A percentile compares a stretch with the other conserved stretches of the same genome.
phyloP scores from a whole-genome alignment of 192 early-diverging fungal species.

The Umbelopsis sp. region DNA sequence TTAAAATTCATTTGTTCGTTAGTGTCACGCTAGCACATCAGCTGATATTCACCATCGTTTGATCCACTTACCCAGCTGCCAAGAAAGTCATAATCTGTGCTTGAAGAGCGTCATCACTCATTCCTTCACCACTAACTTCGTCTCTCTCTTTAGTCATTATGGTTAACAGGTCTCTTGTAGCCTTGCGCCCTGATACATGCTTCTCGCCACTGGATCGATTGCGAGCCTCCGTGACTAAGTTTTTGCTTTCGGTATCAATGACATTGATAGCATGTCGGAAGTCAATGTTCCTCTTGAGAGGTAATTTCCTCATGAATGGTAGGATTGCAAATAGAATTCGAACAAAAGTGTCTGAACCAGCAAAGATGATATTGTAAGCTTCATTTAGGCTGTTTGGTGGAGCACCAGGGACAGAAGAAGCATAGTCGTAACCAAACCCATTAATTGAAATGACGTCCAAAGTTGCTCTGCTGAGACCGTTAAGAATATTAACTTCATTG shows the following conservation, averaged over 20 bases:
- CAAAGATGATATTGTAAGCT: constrained; percentile 49
- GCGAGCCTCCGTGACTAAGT: constrained; percentile 40
- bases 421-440: constrained; percentile 52
- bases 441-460: constrained; percentile 50
- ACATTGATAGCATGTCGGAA: constrained; percentile 19
- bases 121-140: constrained; percentile 36
- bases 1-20: neutral
- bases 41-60: neutral
- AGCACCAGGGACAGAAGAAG: constrained; percentile 26
- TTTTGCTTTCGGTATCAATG: constrained; percentile 36
- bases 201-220: constrained; percentile 22
- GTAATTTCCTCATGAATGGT: constrained; percentile 33
- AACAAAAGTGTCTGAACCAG: neutral
- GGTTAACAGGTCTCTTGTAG: constrained; percentile 46
- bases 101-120: constrained; percentile 48
- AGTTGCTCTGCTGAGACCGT: constrained; percentile 40
- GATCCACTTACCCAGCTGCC: constrained; percentile 47
- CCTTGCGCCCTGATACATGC: neutral
- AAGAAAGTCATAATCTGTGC: constrained; percentile 61
- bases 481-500: constrained; percentile 42
- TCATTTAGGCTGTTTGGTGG: constrained; percentile 40
- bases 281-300: constrained; percentile 22
- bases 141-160: constrained; percentile 47
- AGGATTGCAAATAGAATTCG: constrained; percentile 31
- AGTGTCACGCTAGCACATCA: neutral